Conservation (phyloP, 164 flowering plant species). For the Houttuynia cordata region DNA sequence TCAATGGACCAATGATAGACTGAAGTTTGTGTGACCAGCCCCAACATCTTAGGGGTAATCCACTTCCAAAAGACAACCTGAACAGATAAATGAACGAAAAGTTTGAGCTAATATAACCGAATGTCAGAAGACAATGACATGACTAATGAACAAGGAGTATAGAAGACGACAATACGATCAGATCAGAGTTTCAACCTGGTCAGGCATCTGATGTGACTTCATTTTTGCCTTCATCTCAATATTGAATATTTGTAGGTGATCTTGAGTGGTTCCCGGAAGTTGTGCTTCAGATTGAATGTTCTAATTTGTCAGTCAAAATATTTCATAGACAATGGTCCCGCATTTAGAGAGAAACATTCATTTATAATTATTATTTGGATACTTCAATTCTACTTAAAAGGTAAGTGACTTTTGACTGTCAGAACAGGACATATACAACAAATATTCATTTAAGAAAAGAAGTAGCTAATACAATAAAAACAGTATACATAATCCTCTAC, state of each 20-base stretch:
- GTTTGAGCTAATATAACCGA: not conserved
- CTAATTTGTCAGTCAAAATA: not conserved
- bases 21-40: slow-evolving; percentile 85
- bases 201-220: slow-evolving; percentile 98
- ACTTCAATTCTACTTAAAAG: too few relatives aligned
- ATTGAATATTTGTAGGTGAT: slow-evolving; percentile 93
- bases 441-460: too few relatives aligned
- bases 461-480: too few relatives aligned
- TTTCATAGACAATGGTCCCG: too few relatives aligned
- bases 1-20: slow-evolving; percentile 98
- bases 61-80: slow-evolving; percentile 99
- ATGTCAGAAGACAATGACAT: not conserved
- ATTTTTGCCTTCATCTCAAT: slow-evolving; percentile 93
- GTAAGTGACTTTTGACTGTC: too few relatives aligned
- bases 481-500: too few relatives aligned
- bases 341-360: too few relatives aligned
- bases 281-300: slow-evolving; percentile 52
- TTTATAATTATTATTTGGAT: too few relatives aligned
- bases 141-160: not conserved
- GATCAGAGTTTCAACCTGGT: slow-evolving; percentile 44
- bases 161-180: not conserved
- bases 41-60: slow-evolving; percentile 83
- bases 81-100: not conserved
- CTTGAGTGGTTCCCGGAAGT: slow-evolving; percentile 94
- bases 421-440: too few relatives aligned